Base-by-base conservation (phyloP, 805 yeast genomes). In the Pichia kluyveri region DNA sequence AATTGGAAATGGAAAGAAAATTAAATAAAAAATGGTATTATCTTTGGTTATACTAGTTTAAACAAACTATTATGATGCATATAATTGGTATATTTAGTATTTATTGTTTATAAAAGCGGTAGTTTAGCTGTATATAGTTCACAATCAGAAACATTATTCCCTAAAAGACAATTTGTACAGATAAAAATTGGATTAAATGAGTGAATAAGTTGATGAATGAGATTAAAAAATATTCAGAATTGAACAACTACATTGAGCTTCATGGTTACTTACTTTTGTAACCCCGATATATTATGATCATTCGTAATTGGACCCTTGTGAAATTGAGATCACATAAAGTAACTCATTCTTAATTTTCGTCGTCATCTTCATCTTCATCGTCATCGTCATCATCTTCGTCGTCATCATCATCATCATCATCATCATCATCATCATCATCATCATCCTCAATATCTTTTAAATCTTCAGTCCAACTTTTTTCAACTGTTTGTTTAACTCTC, bases 401-500 rank as follows among this genome's bases (percentile, higher is more conserved):
- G 9, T 57, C 62, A 6, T 55, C 62, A 9, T 56, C 62, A 10
- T 56, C 60, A n/a, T 57, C 62, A n/a, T 60, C 37, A 7, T 34
- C 37, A 34, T 34, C 37, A 15, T 34, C 37, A 12, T 60, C 66
- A n/a, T 63, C 68, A 23, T 60, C 65, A 23, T 65, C 69, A 14
- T 70, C 78, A 18, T 71, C 80, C 0, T 75, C 82, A 11, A 77
- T 79, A 17, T 78, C 84, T 49, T 71, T 64, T 59, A 83, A 75
- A 55, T 83, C 89, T 59, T 87, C 96, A 42, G 82, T 82, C 97
- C 97, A 90, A 57, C 95, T 86, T 54, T 77, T 83, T 58, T 93
- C 99, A 38, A 93, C 99, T 0, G 97, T 88, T 63, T 89, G 95
- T 55, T 95, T 79, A 17, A 93, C 99, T 54, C 96, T 72, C 63